These are phyloP conservation scores for Cryoendolithus antarcticus DNA, from an alignment of 2,329 filamentous ascomycete genomes.

Conservation along the genomic window DNA sequence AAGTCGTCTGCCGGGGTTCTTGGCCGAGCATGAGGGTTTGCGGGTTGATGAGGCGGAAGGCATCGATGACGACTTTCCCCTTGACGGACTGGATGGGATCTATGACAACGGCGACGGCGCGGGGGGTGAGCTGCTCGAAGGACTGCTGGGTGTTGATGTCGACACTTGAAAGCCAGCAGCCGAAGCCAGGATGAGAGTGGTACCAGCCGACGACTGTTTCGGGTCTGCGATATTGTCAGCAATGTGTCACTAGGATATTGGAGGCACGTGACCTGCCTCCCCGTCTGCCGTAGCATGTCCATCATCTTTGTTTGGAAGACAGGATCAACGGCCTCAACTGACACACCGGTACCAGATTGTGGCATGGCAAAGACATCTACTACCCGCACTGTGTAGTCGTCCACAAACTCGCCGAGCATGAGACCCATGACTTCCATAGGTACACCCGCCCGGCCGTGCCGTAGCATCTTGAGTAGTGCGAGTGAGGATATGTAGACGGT, in stretches of 20 bases:
- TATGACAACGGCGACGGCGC: constrained; percentile 93
- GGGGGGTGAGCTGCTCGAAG: constrained; percentile 96
- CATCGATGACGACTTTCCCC: constrained; percentile 98
- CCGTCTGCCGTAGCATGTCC: constrained; percentile 98
- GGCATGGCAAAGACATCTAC: constrained; percentile 99
- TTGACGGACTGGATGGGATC: constrained; percentile 99
- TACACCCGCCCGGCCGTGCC: constrained; percentile 91
- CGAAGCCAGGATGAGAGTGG: constrained; percentile 97
- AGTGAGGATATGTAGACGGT: constrained; percentile 98
- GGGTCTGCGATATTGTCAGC: constrained; percentile 44
- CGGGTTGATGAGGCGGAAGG: constrained; percentile 95
- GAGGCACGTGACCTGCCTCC: constrained; percentile 49
- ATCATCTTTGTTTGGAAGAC: constrained; percentile 99
- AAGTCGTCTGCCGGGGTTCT: constrained; percentile 93
- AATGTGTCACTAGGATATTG: neutral
- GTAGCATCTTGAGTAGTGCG: constrained; percentile 94
- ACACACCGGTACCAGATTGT: constrained; percentile 94
- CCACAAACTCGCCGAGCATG: constrained; percentile 97
- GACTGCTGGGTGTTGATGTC: constrained; percentile 99
- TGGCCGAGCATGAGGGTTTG: constrained; percentile 97
- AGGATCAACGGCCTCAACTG: constrained; percentile 93
- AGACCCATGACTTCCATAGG: constrained; percentile 99
- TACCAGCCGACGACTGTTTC: constrained; percentile 99
- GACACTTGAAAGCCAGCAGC: constrained; percentile 96
- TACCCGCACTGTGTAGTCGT: constrained; percentile 96